Conservation (phyloP, 1,284 basidiomycete genomes). For the Papiliotrema flavescens region DNA sequence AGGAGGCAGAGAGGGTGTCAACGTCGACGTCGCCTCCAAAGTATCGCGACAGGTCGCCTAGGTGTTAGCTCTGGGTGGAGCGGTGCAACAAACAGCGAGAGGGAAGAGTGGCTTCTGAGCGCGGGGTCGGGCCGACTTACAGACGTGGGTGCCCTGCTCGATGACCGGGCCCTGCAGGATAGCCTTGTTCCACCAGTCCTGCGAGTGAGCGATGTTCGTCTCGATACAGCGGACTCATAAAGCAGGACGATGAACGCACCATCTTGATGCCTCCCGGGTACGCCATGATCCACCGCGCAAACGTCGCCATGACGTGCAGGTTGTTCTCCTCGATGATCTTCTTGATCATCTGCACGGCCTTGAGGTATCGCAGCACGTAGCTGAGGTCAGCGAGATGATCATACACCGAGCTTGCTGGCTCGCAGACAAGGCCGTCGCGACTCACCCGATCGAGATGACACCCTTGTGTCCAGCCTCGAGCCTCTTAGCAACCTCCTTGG, state of each 20-base stretch:
- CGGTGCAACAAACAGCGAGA: no score
- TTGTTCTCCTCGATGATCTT: slow-evolving; percentile 54
- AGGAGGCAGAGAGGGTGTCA: slow-evolving; percentile 45
- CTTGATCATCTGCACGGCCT: slow-evolving; percentile 55
- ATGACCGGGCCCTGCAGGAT: slow-evolving; percentile 52
- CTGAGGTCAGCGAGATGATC: slow-evolving; percentile 36
- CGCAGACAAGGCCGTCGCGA: no score
- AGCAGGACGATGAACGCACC: slow-evolving; percentile 10
- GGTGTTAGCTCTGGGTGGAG: no score
- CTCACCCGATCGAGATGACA: slow-evolving; percentile 80
- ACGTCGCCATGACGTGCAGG: slow-evolving; percentile 54
- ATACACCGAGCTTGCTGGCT: background rate
- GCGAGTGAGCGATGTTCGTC: background rate
- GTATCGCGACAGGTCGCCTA: slow-evolving; percentile 51
- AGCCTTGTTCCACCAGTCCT: slow-evolving; percentile 57
- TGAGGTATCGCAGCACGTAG: slow-evolving; percentile 49
- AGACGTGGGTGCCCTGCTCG: slow-evolving; percentile 55
- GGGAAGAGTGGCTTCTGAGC: no score
- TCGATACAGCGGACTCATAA: no score
- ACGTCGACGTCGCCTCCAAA: slow-evolving; percentile 56
- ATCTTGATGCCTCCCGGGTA: slow-evolving; percentile 43
- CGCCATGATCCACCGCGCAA: slow-evolving; percentile 52
- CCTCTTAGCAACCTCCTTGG: slow-evolving; percentile 61
- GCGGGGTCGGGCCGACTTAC: slow-evolving; percentile 21
- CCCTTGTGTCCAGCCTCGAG: slow-evolving; percentile 59